Evolutionary conservation across 768 basidiomycete species (phyloP), one percentile per base, ranked within the genome.

Genomic region (Sporobolomyces pararoseus): DNA sequence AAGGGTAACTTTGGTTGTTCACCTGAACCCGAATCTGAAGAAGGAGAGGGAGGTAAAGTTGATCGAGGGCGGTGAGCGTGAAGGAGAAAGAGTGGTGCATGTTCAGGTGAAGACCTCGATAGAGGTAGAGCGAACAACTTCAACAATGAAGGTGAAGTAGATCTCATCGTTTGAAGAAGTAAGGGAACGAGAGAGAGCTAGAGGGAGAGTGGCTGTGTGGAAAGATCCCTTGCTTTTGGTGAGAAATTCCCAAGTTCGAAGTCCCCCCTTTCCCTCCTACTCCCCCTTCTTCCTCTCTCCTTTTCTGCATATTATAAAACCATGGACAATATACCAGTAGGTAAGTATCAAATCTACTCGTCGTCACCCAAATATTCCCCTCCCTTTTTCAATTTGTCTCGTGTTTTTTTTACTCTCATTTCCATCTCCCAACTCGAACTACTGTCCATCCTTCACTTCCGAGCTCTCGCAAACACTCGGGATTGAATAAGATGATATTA

Each of bases 101-200:
- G 35, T 0, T 25, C 6, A 12, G 12, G 16, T 0, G 25, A 7
- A 1, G 63, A 60, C 0, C 54, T 62, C 1, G 62, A 23, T 16
- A 74, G 42, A 0, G 72, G 72, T 14, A 74, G 63, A 2, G 72
- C 72, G 29, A 70, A 55, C 13, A 74, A 63, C 53, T 70, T 70
- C 32, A 73, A 65, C 6, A 63, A 19, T 14, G 29, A 16, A 3
- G 71, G 54, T 7, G 35, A 47, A 0, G 64, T 59, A 19, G 71
- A 42, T 4, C 67, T 64, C 64, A 73, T 70, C 55, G 12, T 32
- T 54, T 7, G 31, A 17, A 19, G n/a, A n/a, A n/a, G n/a, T n/a
- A 39, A 35, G 21, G 25, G 29, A 47, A 34, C 27, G 42, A 19
- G 59, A 19, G 46, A 32, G 17, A 17, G 39, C 9, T 42, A 42